Percentiles rank a stretch among this genome's conserved stretches.
Evolutionary conservation across 176 grass and related monocot genomes (phyloP).

Genomic region (Chloris gayana): DNA sequence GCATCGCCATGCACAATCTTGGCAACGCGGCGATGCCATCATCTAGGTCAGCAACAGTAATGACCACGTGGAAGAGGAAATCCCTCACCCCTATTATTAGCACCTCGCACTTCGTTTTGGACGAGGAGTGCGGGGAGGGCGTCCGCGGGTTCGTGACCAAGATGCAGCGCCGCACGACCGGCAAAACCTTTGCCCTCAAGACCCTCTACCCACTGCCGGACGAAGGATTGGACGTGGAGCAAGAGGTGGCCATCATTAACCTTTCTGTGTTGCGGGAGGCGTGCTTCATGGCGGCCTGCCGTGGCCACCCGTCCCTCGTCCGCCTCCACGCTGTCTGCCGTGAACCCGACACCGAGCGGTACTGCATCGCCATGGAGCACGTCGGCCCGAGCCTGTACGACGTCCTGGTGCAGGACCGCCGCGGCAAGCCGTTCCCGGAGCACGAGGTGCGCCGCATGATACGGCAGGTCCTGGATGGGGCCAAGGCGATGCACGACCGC

Average conservation of each 20-base stretch:
- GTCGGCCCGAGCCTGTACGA: not conserved
- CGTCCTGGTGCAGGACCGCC: too few species aligned
- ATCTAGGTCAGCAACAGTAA: too few species aligned
- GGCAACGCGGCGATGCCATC: too few species aligned
- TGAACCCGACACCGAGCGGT: not conserved
- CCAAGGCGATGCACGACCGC: not conserved
- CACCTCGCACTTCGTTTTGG: too few species aligned
- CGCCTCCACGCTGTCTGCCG: not conserved
- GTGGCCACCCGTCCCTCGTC: not conserved
- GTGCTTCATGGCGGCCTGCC: not conserved
- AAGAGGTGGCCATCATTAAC: too few species aligned
- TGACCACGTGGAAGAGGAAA: not conserved
- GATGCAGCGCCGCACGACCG: not conserved
- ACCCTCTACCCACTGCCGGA: too few species aligned
- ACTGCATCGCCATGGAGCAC: not conserved
- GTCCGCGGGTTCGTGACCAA: not conserved
- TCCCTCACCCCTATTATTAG: not conserved
- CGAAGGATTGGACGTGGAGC: too few species aligned
- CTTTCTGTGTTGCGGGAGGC: not conserved
- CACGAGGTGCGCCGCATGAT: not conserved
- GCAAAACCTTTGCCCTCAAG: not conserved
- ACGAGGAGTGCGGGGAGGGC: too few species aligned
- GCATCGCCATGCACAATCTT: not conserved
- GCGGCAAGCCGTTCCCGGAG: not conserved
- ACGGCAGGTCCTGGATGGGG: not conserved